Evolutionary conservation across 1,139 yeast genomes (phyloP).

Genomic region (Yamadazyma trypodendri): DNA sequence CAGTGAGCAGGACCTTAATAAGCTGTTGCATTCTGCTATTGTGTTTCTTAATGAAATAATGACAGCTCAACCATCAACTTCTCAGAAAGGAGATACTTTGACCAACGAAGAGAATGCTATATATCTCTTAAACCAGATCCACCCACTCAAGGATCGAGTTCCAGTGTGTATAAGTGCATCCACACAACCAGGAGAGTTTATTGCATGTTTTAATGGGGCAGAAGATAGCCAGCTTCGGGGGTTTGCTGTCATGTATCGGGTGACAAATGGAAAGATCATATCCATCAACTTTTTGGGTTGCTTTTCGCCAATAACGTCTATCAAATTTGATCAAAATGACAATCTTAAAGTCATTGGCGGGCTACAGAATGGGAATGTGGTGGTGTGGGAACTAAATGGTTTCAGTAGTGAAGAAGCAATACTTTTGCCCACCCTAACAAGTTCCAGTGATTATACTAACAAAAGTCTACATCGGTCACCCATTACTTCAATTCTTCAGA

Average conservation of each 20-base stretch:
- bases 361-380: constrained; percentile 34
- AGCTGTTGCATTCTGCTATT: constrained; percentile 11
- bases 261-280: constrained; percentile 7
- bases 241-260: constrained; percentile 10
- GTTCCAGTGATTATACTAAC: constrained; percentile 21
- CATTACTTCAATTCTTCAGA: constrained; percentile 14
- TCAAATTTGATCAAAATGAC: constrained; percentile 34
- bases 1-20: constrained; percentile 11
- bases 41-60: constrained; percentile 7
- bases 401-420: constrained; percentile 9
- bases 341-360: constrained; percentile 37
- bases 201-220: constrained; percentile 7
- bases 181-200: constrained; percentile 3
- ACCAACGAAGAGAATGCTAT: neutral
- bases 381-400: constrained; percentile 36
- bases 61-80: neutral
- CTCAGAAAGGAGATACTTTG: neutral
- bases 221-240: constrained; percentile 10
- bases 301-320: constrained; percentile 27
- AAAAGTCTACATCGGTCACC: constrained; percentile 11
- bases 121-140: constrained; percentile 5
- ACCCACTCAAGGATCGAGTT: constrained; percentile 6
- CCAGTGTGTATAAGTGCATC: constrained; percentile 11
- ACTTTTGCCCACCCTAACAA: constrained; percentile 28
- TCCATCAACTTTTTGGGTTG: constrained; percentile 32